A percentile compares a stretch with the other conserved stretches of the same genome.
phyloP scores from a whole-genome alignment of 179 eudicot genomes.

The Drosera spatulata region DNA sequence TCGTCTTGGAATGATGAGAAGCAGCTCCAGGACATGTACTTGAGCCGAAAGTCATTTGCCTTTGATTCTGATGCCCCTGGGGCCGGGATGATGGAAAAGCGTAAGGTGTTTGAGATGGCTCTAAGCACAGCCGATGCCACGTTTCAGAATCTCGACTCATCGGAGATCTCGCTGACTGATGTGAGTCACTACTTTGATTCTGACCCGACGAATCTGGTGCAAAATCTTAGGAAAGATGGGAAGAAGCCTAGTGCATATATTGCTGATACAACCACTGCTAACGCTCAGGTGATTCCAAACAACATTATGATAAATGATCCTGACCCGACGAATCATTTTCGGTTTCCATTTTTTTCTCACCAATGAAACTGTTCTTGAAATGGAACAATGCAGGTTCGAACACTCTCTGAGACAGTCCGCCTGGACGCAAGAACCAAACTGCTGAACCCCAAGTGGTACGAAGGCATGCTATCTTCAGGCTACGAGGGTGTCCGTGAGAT shows the following conservation, averaged over 20 bases:
- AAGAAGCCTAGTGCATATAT: slow-evolving; percentile 95
- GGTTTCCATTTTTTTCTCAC: too few species aligned
- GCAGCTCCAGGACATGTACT: slow-evolving; percentile 97
- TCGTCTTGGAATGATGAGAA: slow-evolving; percentile 98
- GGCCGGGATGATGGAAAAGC: slow-evolving; percentile 80
- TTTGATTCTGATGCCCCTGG: slow-evolving; percentile 95
- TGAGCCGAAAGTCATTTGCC: slow-evolving; percentile 96
- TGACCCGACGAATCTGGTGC: slow-evolving; percentile 94
- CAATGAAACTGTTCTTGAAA: too few species aligned
- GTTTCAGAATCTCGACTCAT: slow-evolving; percentile 92
- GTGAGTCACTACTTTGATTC: slow-evolving; percentile 99
- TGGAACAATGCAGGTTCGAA: slow-evolving; percentile 42
- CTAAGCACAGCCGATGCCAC: slow-evolving; percentile 96
- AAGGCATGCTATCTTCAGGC: slow-evolving; percentile 91
- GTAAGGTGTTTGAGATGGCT: slow-evolving; percentile 90
- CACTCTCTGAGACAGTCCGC: slow-evolving; percentile 84
- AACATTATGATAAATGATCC: too few species aligned
- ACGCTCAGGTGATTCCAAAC: slow-evolving; percentile 61
- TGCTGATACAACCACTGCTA: slow-evolving; percentile 98
- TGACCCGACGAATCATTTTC: too few species aligned
- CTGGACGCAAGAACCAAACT: slow-evolving; percentile 89
- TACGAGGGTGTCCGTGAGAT: slow-evolving; percentile 98
- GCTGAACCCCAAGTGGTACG: slow-evolving; percentile 97
- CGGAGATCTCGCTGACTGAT: slow-evolving; percentile 92
- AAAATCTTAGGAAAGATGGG: slow-evolving; percentile 88